Base-by-base conservation (phyloP, 23 red algal genomes). In the Gracilaria caudata region DNA sequence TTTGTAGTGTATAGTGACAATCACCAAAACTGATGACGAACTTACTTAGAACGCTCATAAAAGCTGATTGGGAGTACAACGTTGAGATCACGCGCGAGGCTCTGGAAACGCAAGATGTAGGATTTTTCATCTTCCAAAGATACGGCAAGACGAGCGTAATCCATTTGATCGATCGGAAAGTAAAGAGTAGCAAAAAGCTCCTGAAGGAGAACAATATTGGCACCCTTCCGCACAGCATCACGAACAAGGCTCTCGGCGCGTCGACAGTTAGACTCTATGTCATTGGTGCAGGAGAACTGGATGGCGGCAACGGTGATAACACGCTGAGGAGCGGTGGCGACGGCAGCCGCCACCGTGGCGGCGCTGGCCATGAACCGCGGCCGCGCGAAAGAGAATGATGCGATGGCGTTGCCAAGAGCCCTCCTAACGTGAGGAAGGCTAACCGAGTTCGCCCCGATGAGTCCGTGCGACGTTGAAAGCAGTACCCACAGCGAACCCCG, bases 111-210 rank as follows among this genome's bases (percentile, higher is more conserved):
- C 12, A 77, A n/a, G 35, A 95, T 68, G 44, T 90, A 90, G 13
- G 87, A 91, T 66, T 81, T 81, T 17, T 91, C 78, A 57, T 81
- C 76, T 13, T 81, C 82, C 36, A 81, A 30, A 77, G 83, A 76
- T 45, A 85, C 77, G 7, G 94, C 89, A 26, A 97, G 73, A 59
- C 86, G 88, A 46, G 78, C 38, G 86, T 57, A 76, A 45, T 73
- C 66, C 80, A 86, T 81, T 53, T 91, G 94, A 32, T 90, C 90
- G 49, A 91, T 85, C 43, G 91, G 92, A 80, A 98, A 98, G 78
- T 98, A 98, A 0, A 73, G 64, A 35, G 88, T 76, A n/a, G 83
- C 84, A 64, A 98, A 98, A 29, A 98, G 84, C 65, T 98, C 95
- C 51, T 88, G 95, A 37, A 98, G 86, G 24, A 98, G 80, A n/a